phyloP scores from a whole-genome alignment of 2,329 filamentous ascomycete species.

The Chaetomium globosum region DNA sequence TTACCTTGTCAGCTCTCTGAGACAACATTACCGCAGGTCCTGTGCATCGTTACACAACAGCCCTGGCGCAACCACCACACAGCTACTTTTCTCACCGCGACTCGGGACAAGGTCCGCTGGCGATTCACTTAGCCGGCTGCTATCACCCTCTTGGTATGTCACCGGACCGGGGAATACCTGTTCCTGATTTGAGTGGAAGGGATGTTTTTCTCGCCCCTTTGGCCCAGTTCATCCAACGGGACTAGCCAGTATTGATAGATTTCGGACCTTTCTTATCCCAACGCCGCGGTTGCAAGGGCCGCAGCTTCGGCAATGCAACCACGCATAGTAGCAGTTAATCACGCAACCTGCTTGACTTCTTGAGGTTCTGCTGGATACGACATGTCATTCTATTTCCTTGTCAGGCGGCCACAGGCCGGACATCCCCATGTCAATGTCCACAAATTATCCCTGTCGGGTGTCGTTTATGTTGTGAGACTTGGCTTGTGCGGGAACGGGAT shows the following conservation, averaged over 20 bases:
- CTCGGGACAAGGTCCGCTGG: neutral
- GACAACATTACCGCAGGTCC: conserved; percentile 20
- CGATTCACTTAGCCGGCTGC: neutral
- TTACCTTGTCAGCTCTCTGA: conserved; percentile 1
- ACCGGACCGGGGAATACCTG: neutral
- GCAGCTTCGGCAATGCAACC: conserved; percentile 14
- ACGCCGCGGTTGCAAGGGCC: conserved; percentile 17
- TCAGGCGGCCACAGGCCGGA: conserved; percentile 29
- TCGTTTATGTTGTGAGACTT: conserved; percentile 26
- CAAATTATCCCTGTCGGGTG: conserved; percentile 13
- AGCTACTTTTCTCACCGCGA: neutral
- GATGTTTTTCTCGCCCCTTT: neutral
- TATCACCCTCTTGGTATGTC: neutral
- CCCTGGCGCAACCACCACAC: conserved; percentile 2
- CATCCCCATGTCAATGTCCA: conserved; percentile 39
- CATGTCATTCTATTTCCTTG: conserved; percentile 27
- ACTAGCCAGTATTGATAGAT: neutral
- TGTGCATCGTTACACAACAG: conserved; percentile 17
- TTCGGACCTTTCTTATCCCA: conserved; percentile 20
- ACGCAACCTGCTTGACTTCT: neutral
- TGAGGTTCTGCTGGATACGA: neutral
- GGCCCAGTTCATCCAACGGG: neutral
- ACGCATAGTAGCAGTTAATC: neutral
- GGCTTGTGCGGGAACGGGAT: conserved; percentile 22
- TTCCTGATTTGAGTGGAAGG: neutral